Percentiles rank a stretch among this genome's conserved stretches.
Evolutionary conservation across 2,329 filamentous ascomycete genomes (phyloP).

Genomic region (Penicillium sp.): DNA sequence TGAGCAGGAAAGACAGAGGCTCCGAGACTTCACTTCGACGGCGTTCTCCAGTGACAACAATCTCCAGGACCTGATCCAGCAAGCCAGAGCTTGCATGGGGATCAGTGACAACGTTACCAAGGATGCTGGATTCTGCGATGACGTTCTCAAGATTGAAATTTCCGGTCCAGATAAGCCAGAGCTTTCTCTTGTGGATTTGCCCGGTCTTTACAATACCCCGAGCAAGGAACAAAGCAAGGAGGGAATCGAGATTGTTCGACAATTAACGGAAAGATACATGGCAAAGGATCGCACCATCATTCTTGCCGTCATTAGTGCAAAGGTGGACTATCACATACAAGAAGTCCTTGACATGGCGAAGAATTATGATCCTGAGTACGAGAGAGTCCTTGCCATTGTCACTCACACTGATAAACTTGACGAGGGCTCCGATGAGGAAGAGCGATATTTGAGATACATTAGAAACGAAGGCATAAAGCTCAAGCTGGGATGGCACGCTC

Average conservation of each 20-base stretch:
- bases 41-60: constrained; percentile 26
- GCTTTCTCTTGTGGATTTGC: constrained; percentile 65
- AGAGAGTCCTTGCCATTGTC: constrained; percentile 51
- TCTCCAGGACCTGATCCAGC: constrained; percentile 55
- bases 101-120: constrained; percentile 29
- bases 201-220: constrained; percentile 59
- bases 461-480: constrained; percentile 48
- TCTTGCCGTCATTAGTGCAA: constrained; percentile 58
- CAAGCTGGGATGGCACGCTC: constrained; percentile 55
- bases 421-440: constrained; percentile 42
- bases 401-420: constrained; percentile 52
- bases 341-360: constrained; percentile 56
- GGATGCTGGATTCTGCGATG: constrained; percentile 35
- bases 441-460: constrained; percentile 41
- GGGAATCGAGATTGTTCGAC: constrained; percentile 58
- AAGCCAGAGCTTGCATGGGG: constrained; percentile 58
- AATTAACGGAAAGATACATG: constrained; percentile 60
- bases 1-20: constrained; percentile 3
- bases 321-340: constrained; percentile 60
- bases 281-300: constrained; percentile 62
- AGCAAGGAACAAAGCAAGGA: constrained; percentile 56
- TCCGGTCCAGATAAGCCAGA: constrained; percentile 63
- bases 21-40: constrained; percentile 13
- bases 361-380: constrained; percentile 34
- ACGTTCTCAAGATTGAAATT: constrained; percentile 64